These are phyloP conservation scores for Bondarzewia mesenterica DNA, from an alignment of 1,284 basidiomycete species.

Conservation along the genomic window DNA sequence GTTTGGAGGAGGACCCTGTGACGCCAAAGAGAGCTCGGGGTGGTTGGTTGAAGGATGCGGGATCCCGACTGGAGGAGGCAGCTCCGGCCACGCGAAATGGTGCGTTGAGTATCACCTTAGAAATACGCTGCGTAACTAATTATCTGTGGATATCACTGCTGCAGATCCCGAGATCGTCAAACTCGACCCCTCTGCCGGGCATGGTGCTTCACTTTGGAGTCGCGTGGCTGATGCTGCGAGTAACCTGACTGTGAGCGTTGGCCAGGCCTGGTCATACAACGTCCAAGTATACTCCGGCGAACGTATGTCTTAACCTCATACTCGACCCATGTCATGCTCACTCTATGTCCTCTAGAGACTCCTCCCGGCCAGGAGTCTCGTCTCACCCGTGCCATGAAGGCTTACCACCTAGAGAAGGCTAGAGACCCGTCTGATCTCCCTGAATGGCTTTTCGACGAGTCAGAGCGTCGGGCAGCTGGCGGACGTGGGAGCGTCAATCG, in stretches of 20 bases:
- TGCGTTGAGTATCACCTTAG: conserved; percentile 1
- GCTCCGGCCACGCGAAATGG: conserved; percentile 1
- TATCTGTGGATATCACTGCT: not conserved
- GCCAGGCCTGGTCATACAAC: conserved; percentile 46
- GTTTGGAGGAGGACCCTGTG: conserved; percentile 28
- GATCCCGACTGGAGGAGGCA: conserved; percentile 4
- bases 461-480: conserved; percentile 33
- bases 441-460: conserved; percentile 55
- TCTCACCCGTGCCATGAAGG: conserved; percentile 57
- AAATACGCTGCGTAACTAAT: not conserved
- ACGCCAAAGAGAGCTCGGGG: conserved; percentile 7
- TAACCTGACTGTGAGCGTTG: conserved; percentile 46
- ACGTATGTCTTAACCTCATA: conserved; percentile 27
- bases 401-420: conserved; percentile 57
- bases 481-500: conserved; percentile 10
- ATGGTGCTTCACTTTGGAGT: conserved; percentile 44
- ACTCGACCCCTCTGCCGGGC: conserved; percentile 17
- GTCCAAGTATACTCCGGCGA: conserved; percentile 36
- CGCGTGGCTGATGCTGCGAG: conserved; percentile 46
- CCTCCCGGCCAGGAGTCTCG: conserved; percentile 53
- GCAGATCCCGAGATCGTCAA: conserved; percentile 3
- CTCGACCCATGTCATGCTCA: not conserved
- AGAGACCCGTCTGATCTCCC: conserved; percentile 52
- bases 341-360: conserved; percentile 32
- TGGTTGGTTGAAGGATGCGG: conserved; percentile 8